Evolutionary conservation across 441 rosid species (phyloP), one percentile per base, ranked within the genome.

Genomic region (Gossypium laxum): DNA sequence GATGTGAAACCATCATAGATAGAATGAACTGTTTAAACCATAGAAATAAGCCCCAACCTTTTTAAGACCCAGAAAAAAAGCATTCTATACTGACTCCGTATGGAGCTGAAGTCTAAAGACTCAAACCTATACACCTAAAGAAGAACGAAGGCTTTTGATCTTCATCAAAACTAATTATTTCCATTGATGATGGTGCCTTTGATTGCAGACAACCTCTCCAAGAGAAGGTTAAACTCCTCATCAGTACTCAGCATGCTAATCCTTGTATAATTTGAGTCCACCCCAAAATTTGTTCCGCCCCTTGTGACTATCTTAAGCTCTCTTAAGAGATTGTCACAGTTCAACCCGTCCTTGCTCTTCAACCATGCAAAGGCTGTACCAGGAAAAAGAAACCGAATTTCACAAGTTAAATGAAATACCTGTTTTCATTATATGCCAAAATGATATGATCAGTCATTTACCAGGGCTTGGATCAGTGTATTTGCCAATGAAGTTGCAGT

Each of bases 321-420:
- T 70, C 78, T 80, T 11, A 93, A 34, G 2, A 87, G 74, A 8
- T 70, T 71, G 52, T 73, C 90, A 3, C 74, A 72, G 72, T 91
- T 89, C 57, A 47, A 43, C 17, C 72, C 86, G 22, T 85, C 89
- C 70, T 87, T 81, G 80, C 86, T 72, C 76, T 88, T 81, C 70
- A 93, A 8, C 97, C 97, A 91, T 24, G 93, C 98, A 78, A 89
- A 93, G 22, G 86, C 98, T 91, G 80, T 8, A 22, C 7, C 3
- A 52, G 21, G n/a, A 5, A 17, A 38, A 2, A n/a, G 1, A 30
- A 1, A 7, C 1, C 2, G 38, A 72, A 3, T 2, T 62, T 18
- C 2, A 41, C 0, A 38, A 62, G 14, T 19, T 62, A 15, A 11
- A 38, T 21, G 30, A 41, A 63, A 63, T 41, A 24, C 12, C 12